phyloP scores from a whole-genome alignment of 148 eudicot species.

The Simmondsia chinensis region DNA sequence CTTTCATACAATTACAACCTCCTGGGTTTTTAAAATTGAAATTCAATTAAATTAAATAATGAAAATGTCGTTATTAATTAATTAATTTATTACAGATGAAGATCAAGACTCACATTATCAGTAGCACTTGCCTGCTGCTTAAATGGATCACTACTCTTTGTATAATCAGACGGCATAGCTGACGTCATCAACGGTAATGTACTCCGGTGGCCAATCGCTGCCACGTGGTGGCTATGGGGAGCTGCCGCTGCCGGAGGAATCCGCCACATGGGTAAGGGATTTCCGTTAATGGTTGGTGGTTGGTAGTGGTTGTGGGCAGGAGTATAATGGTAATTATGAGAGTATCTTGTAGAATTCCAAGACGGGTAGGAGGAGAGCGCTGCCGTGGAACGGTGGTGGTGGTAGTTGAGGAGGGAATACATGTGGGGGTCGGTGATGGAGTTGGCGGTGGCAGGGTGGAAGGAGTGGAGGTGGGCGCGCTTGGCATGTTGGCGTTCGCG shows the following conservation, averaged over 20 bases:
- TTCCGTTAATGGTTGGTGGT: constrained; percentile 52
- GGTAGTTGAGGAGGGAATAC: constrained; percentile 32
- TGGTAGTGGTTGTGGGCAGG: constrained; percentile 8
- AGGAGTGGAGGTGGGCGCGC: constrained; percentile 63
- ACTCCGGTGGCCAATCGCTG: too few species aligned
- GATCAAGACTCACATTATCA: constrained; percentile 95
- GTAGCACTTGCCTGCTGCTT: constrained; percentile 26
- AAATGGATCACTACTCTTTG: too few species aligned
- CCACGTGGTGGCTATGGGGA: constrained; percentile 1
- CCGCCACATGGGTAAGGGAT: constrained; percentile 62
- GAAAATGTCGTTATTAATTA: not conserved
- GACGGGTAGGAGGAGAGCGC: not conserved
- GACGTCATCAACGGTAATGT: too few species aligned
- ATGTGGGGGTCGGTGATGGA: constrained; percentile 16
- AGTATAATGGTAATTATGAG: not conserved
- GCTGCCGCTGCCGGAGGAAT: constrained; percentile 38
- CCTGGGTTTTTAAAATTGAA: not conserved
- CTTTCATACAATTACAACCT: not conserved
- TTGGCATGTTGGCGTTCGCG: constrained; percentile 88
- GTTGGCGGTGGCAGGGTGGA: constrained; percentile 21
- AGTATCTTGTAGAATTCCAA: constrained; percentile 13
- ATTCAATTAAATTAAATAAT: not conserved
- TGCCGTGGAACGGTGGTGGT: constrained; percentile 1
- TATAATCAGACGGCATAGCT: too few species aligned
- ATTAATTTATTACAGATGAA: constrained; percentile 65